phyloP scores from a whole-genome alignment of 1,284 basidiomycete genomes.

The Cutaneotrichosporon arboriforme region DNA sequence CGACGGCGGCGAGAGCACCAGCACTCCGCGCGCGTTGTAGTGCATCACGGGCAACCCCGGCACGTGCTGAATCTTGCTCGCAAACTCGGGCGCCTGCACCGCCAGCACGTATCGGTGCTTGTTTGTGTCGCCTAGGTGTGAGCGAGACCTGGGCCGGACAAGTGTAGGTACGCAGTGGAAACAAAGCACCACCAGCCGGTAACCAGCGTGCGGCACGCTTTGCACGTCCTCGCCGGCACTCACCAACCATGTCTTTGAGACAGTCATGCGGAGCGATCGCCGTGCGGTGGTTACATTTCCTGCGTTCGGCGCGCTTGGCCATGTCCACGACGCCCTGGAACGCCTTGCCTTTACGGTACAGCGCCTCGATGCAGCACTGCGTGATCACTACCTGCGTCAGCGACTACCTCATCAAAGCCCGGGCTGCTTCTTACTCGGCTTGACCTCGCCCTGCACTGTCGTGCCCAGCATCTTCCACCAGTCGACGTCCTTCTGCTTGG shows the following conservation, averaged over 20 bases:
- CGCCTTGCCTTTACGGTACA: constrained; percentile 70
- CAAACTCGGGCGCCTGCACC: constrained; percentile 66
- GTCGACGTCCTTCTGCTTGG: constrained; percentile 54
- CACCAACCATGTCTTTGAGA: constrained; percentile 72
- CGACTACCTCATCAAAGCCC: too few species aligned
- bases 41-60: constrained; percentile 82
- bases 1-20: constrained; percentile 81
- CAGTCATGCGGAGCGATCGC: constrained; percentile 77
- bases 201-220: background rate
- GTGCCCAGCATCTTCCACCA: constrained; percentile 65
- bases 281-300: constrained; percentile 90
- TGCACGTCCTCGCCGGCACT: constrained; percentile 27
- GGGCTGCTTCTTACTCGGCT: too few species aligned
- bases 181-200: too few species aligned
- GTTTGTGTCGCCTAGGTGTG: constrained; percentile 65
- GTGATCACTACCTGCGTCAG: constrained; percentile 72
- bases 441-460: constrained; percentile 75
- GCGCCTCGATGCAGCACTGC: constrained; percentile 85
- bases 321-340: constrained; percentile 70
- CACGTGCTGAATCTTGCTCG: constrained; percentile 60
- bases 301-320: constrained; percentile 84
- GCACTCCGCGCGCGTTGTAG: constrained; percentile 75
- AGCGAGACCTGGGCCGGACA: background rate
- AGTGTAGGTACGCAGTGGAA: too few species aligned
- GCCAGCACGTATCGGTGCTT: constrained; percentile 85